These are phyloP conservation scores for Irpex rosettiformis DNA, from an alignment of 1,284 basidiomycete species.

Conservation along the genomic window DNA sequence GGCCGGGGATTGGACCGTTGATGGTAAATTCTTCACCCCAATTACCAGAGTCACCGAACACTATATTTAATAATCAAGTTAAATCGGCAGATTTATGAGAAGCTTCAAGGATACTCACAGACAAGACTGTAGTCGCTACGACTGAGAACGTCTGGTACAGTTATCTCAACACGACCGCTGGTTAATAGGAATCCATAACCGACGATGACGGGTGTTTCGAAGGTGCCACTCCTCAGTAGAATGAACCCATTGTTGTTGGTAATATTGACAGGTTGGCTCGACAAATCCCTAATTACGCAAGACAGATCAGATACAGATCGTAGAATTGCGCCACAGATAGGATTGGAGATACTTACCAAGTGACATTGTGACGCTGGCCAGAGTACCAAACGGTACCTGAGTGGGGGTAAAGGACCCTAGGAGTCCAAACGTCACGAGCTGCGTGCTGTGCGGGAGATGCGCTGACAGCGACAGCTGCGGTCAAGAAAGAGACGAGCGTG, in stretches of 20 bases:
- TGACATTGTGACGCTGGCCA: constrained; percentile 16
- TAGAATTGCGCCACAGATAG: background rate
- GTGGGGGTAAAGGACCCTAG: constrained; percentile 14
- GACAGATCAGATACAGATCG: background rate
- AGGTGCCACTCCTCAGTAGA: constrained; percentile 13
- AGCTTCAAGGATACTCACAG: constrained; percentile 40
- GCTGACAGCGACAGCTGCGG: constrained; percentile 2
- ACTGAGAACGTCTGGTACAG: constrained; percentile 34
- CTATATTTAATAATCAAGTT: background rate
- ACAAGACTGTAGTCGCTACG: constrained; percentile 42
- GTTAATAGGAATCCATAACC: constrained; percentile 38
- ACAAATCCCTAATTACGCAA: constrained; percentile 32
- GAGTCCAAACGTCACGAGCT: constrained; percentile 12
- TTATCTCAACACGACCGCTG: constrained; percentile 33
- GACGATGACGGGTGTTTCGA: constrained; percentile 30
- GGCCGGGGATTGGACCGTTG: constrained; percentile 3
- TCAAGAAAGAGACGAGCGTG: background rate
- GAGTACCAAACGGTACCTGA: constrained; percentile 14
- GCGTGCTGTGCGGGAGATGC: constrained; percentile 1
- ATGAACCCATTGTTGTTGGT: constrained; percentile 32
- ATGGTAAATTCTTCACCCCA: constrained; percentile 10
- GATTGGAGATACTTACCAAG: constrained; percentile 13
- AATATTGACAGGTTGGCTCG: constrained; percentile 37
- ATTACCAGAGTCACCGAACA: constrained; percentile 15
- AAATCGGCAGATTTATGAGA: background rate